Percentiles rank a stretch among this genome's conserved stretches.
Evolutionary conservation across 1,139 yeast genomes (phyloP).

Genomic region (Hanseniaspora gamundiae): DNA sequence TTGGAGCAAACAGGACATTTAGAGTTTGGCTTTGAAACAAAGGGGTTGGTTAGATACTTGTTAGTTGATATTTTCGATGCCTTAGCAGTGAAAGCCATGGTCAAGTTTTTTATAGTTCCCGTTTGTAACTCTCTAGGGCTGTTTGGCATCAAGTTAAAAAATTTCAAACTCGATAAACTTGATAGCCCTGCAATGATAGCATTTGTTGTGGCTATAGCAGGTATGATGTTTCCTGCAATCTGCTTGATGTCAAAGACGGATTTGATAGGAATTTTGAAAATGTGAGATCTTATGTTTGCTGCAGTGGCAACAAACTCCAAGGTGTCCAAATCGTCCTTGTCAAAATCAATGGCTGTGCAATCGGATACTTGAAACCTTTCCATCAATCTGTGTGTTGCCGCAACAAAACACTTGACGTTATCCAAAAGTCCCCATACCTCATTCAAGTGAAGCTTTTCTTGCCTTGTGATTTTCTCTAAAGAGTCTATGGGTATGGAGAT

Average conservation of each 20-base stretch:
- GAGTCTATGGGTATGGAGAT: no score
- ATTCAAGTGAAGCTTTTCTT: slow-evolving; percentile 14
- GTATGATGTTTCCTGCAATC: slow-evolving; percentile 95
- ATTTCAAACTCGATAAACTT: slow-evolving; percentile 55
- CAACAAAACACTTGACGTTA: slow-evolving; percentile 47
- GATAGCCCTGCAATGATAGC: slow-evolving; percentile 90
- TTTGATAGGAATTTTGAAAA: slow-evolving; percentile 62
- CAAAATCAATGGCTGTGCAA: slow-evolving; percentile 50
- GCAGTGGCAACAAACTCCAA: slow-evolving; percentile 81
- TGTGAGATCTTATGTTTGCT: slow-evolving; percentile 64
- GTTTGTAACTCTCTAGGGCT: slow-evolving; percentile 13
- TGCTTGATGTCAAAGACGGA: slow-evolving; percentile 82
- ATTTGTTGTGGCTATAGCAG: slow-evolving; percentile 96
- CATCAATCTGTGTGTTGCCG: slow-evolving; percentile 40
- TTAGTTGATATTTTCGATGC: slow-evolving; percentile 36
- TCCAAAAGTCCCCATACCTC: slow-evolving; percentile 49
- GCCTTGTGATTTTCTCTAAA: no score
- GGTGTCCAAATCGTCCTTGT: slow-evolving; percentile 91
- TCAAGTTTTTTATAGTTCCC: slow-evolving; percentile 19
- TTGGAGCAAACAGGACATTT: slow-evolving; percentile 62
- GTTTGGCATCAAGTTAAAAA: slow-evolving; percentile 22
- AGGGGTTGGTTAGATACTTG: slow-evolving; percentile 55
- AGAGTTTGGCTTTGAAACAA: slow-evolving; percentile 47
- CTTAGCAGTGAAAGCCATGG: slow-evolving; percentile 55
- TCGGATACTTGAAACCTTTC: slow-evolving; percentile 30